A percentile compares a stretch with the other conserved stretches of the same genome.
Conservation (phyloP, 2,329 filamentous ascomycete species). For the Byssochlamys sp. region DNA sequence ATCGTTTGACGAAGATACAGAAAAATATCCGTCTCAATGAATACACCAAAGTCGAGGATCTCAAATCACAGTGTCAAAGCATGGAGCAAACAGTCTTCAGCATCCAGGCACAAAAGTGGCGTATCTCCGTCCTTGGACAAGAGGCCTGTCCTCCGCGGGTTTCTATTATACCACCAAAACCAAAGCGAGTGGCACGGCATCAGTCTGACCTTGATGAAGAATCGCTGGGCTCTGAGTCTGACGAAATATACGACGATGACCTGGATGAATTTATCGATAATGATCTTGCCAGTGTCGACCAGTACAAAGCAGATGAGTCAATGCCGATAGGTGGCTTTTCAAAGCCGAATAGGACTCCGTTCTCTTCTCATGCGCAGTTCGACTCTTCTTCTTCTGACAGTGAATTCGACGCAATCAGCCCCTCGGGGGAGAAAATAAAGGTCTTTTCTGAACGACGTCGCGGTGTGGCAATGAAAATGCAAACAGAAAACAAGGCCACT, state of each 20-base stretch:
- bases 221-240: conserved; percentile 23
- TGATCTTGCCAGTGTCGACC: conserved; percentile 8
- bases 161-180: conserved; percentile 7
- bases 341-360: background rate
- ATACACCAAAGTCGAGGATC: conserved; percentile 45
- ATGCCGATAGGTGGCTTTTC: background rate
- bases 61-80: conserved; percentile 47
- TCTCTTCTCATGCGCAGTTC: background rate
- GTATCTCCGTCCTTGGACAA: conserved; percentile 31
- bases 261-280: conserved; percentile 22
- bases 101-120: conserved; percentile 39
- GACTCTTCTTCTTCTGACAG: conserved; percentile 5
- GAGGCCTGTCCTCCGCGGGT: conserved; percentile 21
- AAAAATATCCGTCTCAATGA: conserved; percentile 43
- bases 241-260: conserved; percentile 7
- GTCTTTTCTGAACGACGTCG: background rate
- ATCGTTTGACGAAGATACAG: conserved; percentile 48
- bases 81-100: conserved; percentile 59
- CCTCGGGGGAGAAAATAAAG: background rate
- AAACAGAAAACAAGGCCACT: background rate
- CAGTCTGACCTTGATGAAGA: conserved; percentile 20
- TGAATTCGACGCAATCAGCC: background rate
- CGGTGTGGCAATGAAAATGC: background rate
- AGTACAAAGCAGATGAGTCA: conserved; percentile 1
- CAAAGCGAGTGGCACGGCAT: background rate